Conservation (phyloP, 768 basidiomycete species). For the Calvatia gigantea region DNA sequence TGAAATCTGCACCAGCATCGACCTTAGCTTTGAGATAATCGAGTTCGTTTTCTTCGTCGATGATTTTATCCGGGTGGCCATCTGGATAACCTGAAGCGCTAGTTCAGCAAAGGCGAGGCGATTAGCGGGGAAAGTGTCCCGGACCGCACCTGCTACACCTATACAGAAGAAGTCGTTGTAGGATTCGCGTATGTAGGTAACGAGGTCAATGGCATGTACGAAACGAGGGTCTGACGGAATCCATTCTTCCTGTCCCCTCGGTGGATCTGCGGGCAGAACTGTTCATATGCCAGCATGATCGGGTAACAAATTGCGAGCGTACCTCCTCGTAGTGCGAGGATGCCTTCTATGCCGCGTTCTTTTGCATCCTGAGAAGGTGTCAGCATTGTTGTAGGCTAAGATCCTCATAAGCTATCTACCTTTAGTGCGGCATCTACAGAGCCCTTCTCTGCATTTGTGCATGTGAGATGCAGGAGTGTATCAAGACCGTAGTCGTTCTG, state of each 20-base stretch:
- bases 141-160: constrained; percentile 78
- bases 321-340: constrained; percentile 93
- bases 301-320: constrained; percentile 18
- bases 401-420: constrained; percentile 46
- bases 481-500: constrained; percentile 76
- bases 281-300: neutral
- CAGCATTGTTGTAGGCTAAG: constrained; percentile 1
- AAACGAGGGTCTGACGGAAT: constrained; percentile 82
- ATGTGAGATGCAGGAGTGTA: constrained; percentile 91
- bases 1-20: constrained; percentile 93
- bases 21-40: constrained; percentile 80
- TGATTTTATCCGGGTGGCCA: constrained; percentile 65
- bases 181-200: constrained; percentile 78
- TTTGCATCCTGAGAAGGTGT: constrained; percentile 59
- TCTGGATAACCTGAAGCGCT: constrained; percentile 77
- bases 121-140: neutral
- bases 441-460: constrained; percentile 93
- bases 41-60: constrained; percentile 61
- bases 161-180: constrained; percentile 74
- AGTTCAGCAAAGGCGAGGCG: constrained; percentile 4
- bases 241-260: constrained; percentile 92
- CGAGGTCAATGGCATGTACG: constrained; percentile 83
- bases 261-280: constrained; percentile 62
- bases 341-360: constrained; percentile 77
- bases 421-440: constrained; percentile 82